These are phyloP conservation scores for Elsinoe perseae DNA, from an alignment of 2,329 filamentous ascomycete genomes.

Conservation along the genomic window DNA sequence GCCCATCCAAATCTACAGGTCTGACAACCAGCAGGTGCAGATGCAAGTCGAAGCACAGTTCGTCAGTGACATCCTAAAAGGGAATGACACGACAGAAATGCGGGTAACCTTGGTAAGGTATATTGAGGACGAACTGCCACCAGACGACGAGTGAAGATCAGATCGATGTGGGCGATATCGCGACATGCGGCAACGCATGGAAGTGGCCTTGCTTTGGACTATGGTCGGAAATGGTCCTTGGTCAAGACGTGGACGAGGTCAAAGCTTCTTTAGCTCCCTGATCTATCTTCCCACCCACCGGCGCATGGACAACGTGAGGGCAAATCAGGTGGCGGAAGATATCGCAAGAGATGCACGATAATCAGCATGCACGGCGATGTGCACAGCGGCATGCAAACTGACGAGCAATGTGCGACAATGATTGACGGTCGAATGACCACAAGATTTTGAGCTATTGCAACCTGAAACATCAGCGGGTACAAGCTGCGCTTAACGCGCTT, in stretches of 20 bases:
- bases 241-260: neutral
- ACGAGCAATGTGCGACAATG: neutral
- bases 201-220: neutral
- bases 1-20: neutral
- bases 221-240: neutral
- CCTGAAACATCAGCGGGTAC: conserved; percentile 1
- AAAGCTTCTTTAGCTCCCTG: conserved; percentile 1
- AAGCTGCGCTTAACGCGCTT: conserved; percentile 11
- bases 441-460: neutral
- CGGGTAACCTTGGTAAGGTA: conserved; percentile 83
- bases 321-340: neutral
- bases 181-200: neutral
- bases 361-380: neutral
- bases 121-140: conserved; percentile 95
- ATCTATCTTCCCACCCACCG: neutral
- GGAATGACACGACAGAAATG: conserved; percentile 97
- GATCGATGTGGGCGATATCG: neutral
- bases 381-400: neutral
- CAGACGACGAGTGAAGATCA: conserved; percentile 77
- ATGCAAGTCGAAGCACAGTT: conserved; percentile 98
- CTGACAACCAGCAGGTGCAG: conserved; percentile 53
- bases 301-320: neutral
- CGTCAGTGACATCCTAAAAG: conserved; percentile 83
- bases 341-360: neutral
- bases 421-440: neutral